A percentile compares a stretch with the other conserved stretches of the same genome.
phyloP scores from a whole-genome alignment of 179 eudicot species.

The Beta macrorhiza region DNA sequence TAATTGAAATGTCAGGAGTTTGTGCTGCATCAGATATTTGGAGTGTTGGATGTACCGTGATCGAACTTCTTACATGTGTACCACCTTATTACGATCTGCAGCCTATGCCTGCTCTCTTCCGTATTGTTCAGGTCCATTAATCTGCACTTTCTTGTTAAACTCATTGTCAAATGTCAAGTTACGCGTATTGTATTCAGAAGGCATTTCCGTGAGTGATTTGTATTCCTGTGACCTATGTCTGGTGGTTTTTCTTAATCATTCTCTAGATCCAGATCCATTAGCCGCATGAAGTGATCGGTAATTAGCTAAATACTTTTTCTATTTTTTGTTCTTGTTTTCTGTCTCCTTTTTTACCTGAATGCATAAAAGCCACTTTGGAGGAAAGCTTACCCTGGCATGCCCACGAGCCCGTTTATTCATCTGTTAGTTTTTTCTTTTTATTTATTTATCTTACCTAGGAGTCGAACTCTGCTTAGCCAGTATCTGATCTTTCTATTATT shows the following conservation, averaged over 20 bases:
- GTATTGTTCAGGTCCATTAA: conserved; percentile 83
- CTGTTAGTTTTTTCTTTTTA: too few relatives aligned
- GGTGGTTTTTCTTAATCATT: background rate
- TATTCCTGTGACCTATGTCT: background rate
- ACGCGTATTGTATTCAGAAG: background rate
- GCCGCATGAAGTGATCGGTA: too few relatives aligned
- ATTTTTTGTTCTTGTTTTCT: too few relatives aligned
- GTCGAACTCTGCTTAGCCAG: too few relatives aligned
- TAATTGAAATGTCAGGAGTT: conserved; percentile 99
- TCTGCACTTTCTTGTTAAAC: conserved; percentile 5
- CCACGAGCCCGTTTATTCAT: too few relatives aligned
- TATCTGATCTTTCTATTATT: too few relatives aligned
- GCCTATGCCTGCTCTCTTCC: conserved; percentile 99
- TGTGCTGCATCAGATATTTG: conserved; percentile 99
- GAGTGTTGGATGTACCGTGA: conserved; percentile 99
- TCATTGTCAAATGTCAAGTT: background rate
- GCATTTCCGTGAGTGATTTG: conserved; percentile 2
- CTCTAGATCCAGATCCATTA: background rate
- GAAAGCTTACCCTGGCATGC: background rate
- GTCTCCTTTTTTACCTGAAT: background rate
- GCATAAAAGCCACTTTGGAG: background rate
- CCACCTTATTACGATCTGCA: conserved; percentile 99
- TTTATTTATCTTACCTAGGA: too few relatives aligned
- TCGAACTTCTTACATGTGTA: conserved; percentile 95
- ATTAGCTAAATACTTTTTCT: too few relatives aligned